Evolutionary conservation across 78 protist genomes (phyloP), one percentile per base, ranked within the genome.

Genomic region (Tieghemostelium lacteum): DNA sequence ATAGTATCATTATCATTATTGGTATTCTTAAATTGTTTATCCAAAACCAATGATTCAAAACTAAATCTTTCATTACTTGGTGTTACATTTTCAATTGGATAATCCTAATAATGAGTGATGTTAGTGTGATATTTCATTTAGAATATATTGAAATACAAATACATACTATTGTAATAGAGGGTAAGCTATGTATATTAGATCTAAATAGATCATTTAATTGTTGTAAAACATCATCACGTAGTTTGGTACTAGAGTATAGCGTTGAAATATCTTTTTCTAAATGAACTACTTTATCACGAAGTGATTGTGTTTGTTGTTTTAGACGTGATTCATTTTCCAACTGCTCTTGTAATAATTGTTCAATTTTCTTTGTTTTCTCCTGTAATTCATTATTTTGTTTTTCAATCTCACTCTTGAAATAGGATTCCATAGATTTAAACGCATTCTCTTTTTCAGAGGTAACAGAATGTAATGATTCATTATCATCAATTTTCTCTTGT

Each of bases 1-100:
- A 71, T 71, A 12, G 52, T 22, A 40, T 71, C 39, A 29, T n/a
- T n/a, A n/a, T n/a, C n/a, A n/a, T n/a, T 22, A 71, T 50, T 37
- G 34, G 12, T 17, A 10, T 70, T 31, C 24, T 6, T n/a, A 42
- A 42, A 31, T 26, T 34, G 3, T 65, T 65, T 75, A 63, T 75
- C 86, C 3, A 75, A 62, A 20, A 58, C 14, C 1, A 83, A 28
- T 31, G 39, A 37, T n/a, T 83, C 91, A 29, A 69, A 58, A 40
- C 42, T 57, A 17, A 83, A 54, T 45, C 91, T 55, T 31, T 83
- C 91, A 45, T 58, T 83, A 33, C 78, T 69, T 14, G 91, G 91
- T 60, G 91, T 83, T 28, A 83, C 45, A 83, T 83, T 83, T n/a
- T 83, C 91, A 2, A 83, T 28, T 34, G 91, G 91, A 60, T 83